Evolutionary conservation across 768 basidiomycete species (phyloP).

Genomic region (Pisolithus albus): DNA sequence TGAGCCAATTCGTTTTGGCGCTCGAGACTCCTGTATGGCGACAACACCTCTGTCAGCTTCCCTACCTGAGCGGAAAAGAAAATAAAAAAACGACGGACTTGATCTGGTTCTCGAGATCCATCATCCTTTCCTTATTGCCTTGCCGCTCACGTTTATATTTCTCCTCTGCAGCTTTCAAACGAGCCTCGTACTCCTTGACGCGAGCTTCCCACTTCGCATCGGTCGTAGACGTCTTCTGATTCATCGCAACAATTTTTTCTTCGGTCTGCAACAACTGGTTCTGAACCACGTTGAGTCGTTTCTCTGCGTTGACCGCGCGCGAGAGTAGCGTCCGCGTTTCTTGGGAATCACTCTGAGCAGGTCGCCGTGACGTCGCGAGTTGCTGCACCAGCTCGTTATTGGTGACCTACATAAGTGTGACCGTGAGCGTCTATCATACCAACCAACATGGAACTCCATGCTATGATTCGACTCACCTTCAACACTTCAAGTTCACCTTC

Average conservation of each 20-base stretch:
- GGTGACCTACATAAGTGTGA: slow-evolving; percentile 43
- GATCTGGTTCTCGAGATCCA: slow-evolving; percentile 63
- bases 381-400: slow-evolving; percentile 72
- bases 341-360: slow-evolving; percentile 52
- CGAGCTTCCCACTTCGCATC: slow-evolving; percentile 92
- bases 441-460: background rate
- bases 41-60: slow-evolving; percentile 1
- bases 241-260: slow-evolving; percentile 71
- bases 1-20: slow-evolving; percentile 74
- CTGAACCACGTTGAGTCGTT: slow-evolving; percentile 75
- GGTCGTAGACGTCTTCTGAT: slow-evolving; percentile 61
- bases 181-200: slow-evolving; percentile 86
- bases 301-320: slow-evolving; percentile 78
- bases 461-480: slow-evolving; percentile 46
- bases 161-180: slow-evolving; percentile 81
- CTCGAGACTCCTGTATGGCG: slow-evolving; percentile 53
- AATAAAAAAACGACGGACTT: slow-evolving; percentile 39
- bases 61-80: background rate
- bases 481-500: slow-evolving; percentile 86
- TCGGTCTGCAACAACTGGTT: slow-evolving; percentile 82
- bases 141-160: slow-evolving; percentile 90
- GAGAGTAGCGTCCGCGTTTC: slow-evolving; percentile 66
- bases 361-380: slow-evolving; percentile 53
- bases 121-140: slow-evolving; percentile 81
- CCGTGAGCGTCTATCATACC: background rate